phyloP scores from a whole-genome alignment of 495 filamentous ascomycete genomes.

The Tetracladium marchalianum region DNA sequence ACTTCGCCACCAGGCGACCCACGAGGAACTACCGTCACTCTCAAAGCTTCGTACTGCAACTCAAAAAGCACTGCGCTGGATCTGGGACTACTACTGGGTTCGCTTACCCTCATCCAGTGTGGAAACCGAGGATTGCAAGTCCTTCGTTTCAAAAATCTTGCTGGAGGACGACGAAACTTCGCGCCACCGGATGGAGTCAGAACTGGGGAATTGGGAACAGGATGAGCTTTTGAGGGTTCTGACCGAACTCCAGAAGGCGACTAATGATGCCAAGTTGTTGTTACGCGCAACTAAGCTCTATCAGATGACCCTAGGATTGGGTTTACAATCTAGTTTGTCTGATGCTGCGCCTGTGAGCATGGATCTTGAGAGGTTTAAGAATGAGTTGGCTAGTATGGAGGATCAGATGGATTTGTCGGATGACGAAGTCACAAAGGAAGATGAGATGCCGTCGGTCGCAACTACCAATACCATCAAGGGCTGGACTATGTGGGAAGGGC shows the following conservation, averaged over 20 bases:
- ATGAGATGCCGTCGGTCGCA: neutral
- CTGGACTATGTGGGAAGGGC: constrained; percentile 43
- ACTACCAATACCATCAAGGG: constrained; percentile 15
- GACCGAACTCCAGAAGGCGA: constrained; percentile 23
- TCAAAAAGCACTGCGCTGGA: constrained; percentile 64
- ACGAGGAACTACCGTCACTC: constrained; percentile 73
- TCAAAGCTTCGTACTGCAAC: constrained; percentile 56
- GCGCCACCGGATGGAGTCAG: constrained; percentile 17
- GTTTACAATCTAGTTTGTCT: neutral
- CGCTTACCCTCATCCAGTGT: constrained; percentile 6
- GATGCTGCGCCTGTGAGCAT: constrained; percentile 1
- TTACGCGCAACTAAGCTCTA: constrained; percentile 25
- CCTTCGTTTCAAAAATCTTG: constrained; percentile 5
- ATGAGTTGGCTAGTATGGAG: constrained; percentile 11
- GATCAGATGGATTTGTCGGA: neutral
- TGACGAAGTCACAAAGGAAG: constrained; percentile 5
- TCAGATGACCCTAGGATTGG: constrained; percentile 1
- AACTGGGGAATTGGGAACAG: constrained; percentile 8
- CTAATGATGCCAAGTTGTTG: constrained; percentile 25
- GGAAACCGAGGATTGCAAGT: constrained; percentile 8
- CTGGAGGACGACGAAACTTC: constrained; percentile 10
- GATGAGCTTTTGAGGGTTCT: constrained; percentile 15
- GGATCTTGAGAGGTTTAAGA: constrained; percentile 15
- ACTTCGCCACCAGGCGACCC: constrained; percentile 80
- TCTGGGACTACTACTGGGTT: constrained; percentile 82